These are phyloP conservation scores for Globisporangium camurandrum DNA, from an alignment of 352 stramenopile species.

Conservation along the genomic window DNA sequence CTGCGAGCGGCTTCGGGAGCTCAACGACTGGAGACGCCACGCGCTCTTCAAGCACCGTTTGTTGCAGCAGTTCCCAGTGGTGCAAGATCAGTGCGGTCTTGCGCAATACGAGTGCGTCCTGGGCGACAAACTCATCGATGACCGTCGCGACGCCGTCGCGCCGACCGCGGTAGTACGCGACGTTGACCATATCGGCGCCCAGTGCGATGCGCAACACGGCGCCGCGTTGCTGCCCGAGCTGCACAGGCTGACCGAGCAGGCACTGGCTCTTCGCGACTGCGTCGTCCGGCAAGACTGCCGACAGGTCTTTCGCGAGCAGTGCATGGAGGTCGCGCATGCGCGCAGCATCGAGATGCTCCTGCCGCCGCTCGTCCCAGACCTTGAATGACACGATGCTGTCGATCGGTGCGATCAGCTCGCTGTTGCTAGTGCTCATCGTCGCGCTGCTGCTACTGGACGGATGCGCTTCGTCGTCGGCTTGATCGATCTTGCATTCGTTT, in stretches of 20 bases:
- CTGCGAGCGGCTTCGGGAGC: constrained; percentile 43
- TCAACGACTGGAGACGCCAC: constrained; percentile 25
- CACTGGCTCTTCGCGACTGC: constrained; percentile 45
- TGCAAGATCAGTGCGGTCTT: constrained; percentile 68
- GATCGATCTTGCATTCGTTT: too few relatives aligned
- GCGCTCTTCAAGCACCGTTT: constrained; percentile 53
- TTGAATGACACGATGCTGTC: constrained; percentile 82
- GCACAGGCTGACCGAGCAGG: constrained; percentile 76
- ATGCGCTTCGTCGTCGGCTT: not conserved
- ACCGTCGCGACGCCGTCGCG: constrained; percentile 20
- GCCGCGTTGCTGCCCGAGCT: constrained; percentile 49
- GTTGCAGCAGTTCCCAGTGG: constrained; percentile 57
- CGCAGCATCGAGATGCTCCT: constrained; percentile 32
- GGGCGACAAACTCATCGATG: constrained; percentile 31
- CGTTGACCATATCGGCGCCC: constrained; percentile 83
- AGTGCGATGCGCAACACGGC: constrained; percentile 80
- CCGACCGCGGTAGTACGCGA: constrained; percentile 36
- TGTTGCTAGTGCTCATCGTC: too few relatives aligned
- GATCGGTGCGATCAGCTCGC: constrained; percentile 23
- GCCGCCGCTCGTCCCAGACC: constrained; percentile 32
- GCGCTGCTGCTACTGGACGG: not conserved
- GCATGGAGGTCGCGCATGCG: constrained; percentile 59
- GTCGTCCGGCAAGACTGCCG: constrained; percentile 34
- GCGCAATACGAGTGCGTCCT: constrained; percentile 49
- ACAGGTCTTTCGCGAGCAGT: constrained; percentile 68